Evolutionary conservation across 2,329 filamentous ascomycete species (phyloP).

Genomic region (Phoma sp.): DNA sequence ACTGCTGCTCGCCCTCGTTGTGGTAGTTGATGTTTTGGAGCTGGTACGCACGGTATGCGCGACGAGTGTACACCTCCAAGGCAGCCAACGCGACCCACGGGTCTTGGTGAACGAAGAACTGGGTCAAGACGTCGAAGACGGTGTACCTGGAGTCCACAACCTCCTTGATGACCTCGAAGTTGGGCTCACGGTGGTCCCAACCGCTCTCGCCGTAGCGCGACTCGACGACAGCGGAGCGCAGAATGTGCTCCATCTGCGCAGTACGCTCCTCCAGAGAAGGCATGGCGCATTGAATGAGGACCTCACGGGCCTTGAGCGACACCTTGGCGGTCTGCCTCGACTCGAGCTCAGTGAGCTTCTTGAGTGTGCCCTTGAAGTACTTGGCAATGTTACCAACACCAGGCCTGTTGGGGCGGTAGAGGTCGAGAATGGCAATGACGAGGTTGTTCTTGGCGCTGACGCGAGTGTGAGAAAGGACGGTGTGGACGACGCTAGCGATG

Average conservation of each 20-base stretch:
- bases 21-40: slow-evolving; percentile 90
- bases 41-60: slow-evolving; percentile 94
- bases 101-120: slow-evolving; percentile 94
- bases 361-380: slow-evolving; percentile 81
- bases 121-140: slow-evolving; percentile 92
- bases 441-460: slow-evolving; percentile 94
- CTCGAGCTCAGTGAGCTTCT: slow-evolving; percentile 89
- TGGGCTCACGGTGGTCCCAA: slow-evolving; percentile 94
- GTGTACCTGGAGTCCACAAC: slow-evolving; percentile 99
- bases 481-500: slow-evolving; percentile 81
- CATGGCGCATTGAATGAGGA: slow-evolving; percentile 95
- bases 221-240: slow-evolving; percentile 92
- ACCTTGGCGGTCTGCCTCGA: slow-evolving; percentile 90
- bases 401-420: slow-evolving; percentile 94
- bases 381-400: slow-evolving; percentile 87
- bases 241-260: slow-evolving; percentile 97
- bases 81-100: slow-evolving; percentile 93
- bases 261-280: slow-evolving; percentile 95
- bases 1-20: slow-evolving; percentile 75
- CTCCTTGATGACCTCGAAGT: slow-evolving; percentile 90
- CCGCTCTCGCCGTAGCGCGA: slow-evolving; percentile 97
- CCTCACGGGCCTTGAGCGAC: slow-evolving; percentile 93
- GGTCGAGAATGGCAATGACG: slow-evolving; percentile 86
- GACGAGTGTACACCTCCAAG: slow-evolving; percentile 93
- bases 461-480: slow-evolving; percentile 90